Evolutionary conservation across 177 flowering plant genomes (phyloP).

Genomic region (Vitis hybrid): DNA sequence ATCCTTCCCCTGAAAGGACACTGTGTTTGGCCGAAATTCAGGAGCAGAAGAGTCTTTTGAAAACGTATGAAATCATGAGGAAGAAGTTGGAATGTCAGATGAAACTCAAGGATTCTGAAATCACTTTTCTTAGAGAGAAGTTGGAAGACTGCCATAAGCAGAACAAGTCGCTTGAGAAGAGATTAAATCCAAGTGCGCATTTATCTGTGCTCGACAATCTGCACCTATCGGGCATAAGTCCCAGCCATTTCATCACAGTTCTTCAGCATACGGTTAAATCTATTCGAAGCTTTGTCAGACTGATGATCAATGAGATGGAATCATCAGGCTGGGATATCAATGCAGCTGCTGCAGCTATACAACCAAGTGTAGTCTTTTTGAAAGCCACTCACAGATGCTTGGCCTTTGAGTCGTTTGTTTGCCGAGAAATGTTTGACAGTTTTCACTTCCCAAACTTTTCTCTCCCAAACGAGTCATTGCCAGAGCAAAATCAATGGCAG

Average conservation of each 20-base stretch:
- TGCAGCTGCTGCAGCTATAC: constrained; percentile 54
- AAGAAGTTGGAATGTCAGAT: constrained; percentile 49
- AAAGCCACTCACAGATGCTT: constrained; percentile 48
- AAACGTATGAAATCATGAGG: constrained; percentile 41
- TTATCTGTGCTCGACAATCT: constrained; percentile 42
- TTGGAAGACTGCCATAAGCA: constrained; percentile 36
- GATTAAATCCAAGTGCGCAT: constrained; percentile 41
- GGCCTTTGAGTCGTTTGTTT: constrained; percentile 71
- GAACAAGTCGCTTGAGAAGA: constrained; percentile 40
- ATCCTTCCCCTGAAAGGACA: constrained; percentile 39
- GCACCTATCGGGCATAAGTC: constrained; percentile 48
- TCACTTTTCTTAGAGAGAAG: constrained; percentile 38
- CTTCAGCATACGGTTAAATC: constrained; percentile 53
- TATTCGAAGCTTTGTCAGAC: constrained; percentile 57
- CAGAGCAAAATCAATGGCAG: constrained; percentile 14
- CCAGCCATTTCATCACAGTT: constrained; percentile 55
- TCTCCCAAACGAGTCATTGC: constrained; percentile 17
- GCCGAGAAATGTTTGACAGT: constrained; percentile 58
- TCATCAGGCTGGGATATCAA: constrained; percentile 68
- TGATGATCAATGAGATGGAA: constrained; percentile 65
- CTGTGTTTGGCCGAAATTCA: constrained; percentile 47
- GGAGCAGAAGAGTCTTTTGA: constrained; percentile 49
- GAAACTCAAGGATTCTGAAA: constrained; percentile 49
- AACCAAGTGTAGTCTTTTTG: constrained; percentile 32
- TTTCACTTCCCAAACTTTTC: constrained; percentile 51